These are phyloP conservation scores for Helotiales sp. DNA, from an alignment of 2,329 filamentous ascomycete genomes.

Conservation along the genomic window DNA sequence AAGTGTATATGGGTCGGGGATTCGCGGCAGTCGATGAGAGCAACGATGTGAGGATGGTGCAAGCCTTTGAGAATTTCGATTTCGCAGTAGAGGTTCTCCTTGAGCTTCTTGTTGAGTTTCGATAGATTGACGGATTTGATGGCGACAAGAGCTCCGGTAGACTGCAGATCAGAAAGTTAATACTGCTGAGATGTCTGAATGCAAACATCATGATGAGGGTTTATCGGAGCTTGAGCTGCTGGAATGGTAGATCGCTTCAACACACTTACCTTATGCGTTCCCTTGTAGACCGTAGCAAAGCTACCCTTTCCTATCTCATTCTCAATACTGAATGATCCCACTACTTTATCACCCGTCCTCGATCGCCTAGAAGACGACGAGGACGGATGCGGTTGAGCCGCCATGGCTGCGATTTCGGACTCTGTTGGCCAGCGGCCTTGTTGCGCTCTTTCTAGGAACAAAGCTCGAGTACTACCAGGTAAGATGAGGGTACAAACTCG, in stretches of 20 bases:
- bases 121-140: constrained; percentile 94
- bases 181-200: constrained; percentile 1
- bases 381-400: constrained; percentile 44
- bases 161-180: constrained; percentile 48
- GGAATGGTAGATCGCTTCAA: not conserved
- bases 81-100: constrained; percentile 92
- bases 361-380: constrained; percentile 40
- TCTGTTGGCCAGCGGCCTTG: constrained; percentile 15
- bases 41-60: constrained; percentile 94
- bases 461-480: constrained; percentile 33
- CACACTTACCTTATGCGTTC: constrained; percentile 71
- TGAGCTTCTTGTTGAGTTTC: constrained; percentile 92
- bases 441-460: constrained; percentile 1
- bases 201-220: constrained; percentile 17
- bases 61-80: constrained; percentile 93
- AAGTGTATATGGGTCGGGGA: constrained; percentile 87
- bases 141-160: constrained; percentile 78
- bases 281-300: constrained; percentile 93
- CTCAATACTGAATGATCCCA: constrained; percentile 73
- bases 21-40: constrained; percentile 92
- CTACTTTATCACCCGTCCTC: constrained; percentile 51
- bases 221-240: not conserved
- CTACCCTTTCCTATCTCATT: constrained; percentile 96
- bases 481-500: constrained; percentile 37
- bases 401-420: constrained; percentile 33